Evolutionary conservation across 2,329 filamentous ascomycete species (phyloP).

Genomic region (Arachnomyces sp.): DNA sequence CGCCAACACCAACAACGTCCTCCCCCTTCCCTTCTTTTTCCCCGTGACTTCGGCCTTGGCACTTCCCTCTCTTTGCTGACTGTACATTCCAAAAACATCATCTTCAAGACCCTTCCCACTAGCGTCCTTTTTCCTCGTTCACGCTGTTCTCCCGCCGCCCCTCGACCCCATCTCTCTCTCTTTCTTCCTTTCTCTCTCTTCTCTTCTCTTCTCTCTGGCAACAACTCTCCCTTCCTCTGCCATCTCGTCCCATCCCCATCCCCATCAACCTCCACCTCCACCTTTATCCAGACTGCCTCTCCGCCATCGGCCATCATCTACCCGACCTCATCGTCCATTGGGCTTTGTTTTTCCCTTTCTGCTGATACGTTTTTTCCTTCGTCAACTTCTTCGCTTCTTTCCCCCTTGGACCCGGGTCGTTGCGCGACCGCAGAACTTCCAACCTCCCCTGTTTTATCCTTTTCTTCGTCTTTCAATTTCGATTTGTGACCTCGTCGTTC

Average conservation of each 20-base stretch:
- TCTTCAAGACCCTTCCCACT: constrained; percentile 16
- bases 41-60: background rate
- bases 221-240: constrained; percentile 5
- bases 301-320: constrained; percentile 4
- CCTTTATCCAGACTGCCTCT: background rate
- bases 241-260: constrained; percentile 3
- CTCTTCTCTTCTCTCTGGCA: constrained; percentile 2
- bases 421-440: constrained; percentile 10
- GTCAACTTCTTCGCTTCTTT: constrained; percentile 2
- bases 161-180: constrained; percentile 8
- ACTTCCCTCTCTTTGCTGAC: background rate
- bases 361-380: constrained; percentile 9
- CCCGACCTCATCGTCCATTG: constrained; percentile 5
- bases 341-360: constrained; percentile 8
- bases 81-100: constrained; percentile 1
- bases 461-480: constrained; percentile 12
- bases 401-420: background rate
- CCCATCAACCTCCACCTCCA: background rate
- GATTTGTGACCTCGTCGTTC: constrained; percentile 1
- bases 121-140: constrained; percentile 13
- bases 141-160: constrained; percentile 9
- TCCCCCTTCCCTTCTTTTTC: background rate
- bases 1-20: background rate
- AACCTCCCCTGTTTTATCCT: constrained; percentile 24
- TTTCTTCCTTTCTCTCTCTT: constrained; percentile 7